Base-by-base conservation (phyloP, 495 filamentous ascomycete genomes). In the Acidomyces sp. region DNA sequence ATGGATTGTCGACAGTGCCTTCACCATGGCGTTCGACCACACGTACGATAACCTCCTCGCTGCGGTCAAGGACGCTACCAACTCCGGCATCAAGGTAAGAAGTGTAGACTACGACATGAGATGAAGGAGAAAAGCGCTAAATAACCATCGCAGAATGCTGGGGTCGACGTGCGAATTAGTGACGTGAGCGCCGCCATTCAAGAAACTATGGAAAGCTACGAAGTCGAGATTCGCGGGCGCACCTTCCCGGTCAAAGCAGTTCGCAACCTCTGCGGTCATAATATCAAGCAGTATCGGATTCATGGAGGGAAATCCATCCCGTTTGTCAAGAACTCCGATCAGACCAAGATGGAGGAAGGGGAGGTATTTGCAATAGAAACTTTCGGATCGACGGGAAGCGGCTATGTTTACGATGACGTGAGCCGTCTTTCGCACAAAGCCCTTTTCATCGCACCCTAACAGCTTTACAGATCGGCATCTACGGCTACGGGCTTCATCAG, bases 341-440 rank as follows among this genome's bases (percentile, higher is more conserved):
- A 71, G 51, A 87, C 82, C 24, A 86, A 82, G 64, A 94, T 94
- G 86, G 86, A 93, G 66, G 86, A 93, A 59, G 85, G 85, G 17
- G 86, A 94, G 55, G 73, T 82, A 10, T 94, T 88, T 56, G 86
- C 86, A 31, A 92, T 94, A 48, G 86, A 93, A 60, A 93, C 86
- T 6, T 94, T 93, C 52, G 86, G 86, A 35, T 88, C 78, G 64
- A 94, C 86, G 40, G 86, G 86, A 50, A 87, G 84, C 59, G 86
- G 80, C 36, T 77, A 78, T 56, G 78, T 93, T 35, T 64, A 74
- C 49, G 84, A 92, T 54, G 82, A 92, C 56, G 77, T 85, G 28
- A 34, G 32, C 32, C 18, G 9, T 12, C 9, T 16, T 34, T 10
- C 7, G 9, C 15, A 10, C 9, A 34, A 7, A 7, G 9, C 18